Evolutionary conservation across 805 yeast genomes (phyloP), one percentile per base, ranked within the genome.

Genomic region (Metschnikowia similis): DNA sequence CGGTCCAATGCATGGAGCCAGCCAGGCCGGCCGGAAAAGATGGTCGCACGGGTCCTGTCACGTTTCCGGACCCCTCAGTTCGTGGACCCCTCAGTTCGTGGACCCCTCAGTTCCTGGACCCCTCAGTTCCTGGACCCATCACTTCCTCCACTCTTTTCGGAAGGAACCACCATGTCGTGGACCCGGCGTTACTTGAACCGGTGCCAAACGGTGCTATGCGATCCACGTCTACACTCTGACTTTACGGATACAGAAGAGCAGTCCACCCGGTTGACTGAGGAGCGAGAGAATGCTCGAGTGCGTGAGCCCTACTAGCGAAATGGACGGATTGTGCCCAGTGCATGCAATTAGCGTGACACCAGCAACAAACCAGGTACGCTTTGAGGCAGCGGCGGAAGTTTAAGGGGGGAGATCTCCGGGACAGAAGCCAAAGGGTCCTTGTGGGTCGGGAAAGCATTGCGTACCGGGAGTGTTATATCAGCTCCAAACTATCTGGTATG

Each of bases 271-370:
- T 55, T 77, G 48, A 55, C 48, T 49, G n/a, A 75, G 68, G 55
- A 77, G 73, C 56, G 61, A 69, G 37, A 59, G 79, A 44, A 77
- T 76, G 58, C 59, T 76, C 51, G 74, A 74, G 52, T 74, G 66
- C 59, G 73, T 73, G 72, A 66, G 35, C 56, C 51, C 58, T 67
- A 13, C 77, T 76, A 8, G 80, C 82, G 2, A 79, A 76, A 16
- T 77, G 82, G 75, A 76, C 58, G 81, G 79, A 77, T 75, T 77
- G 58, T 79, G 82, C 30, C 80, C 81, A 9, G 79, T 77, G 35
- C 74, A 75, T 57, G 72, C 77, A 14, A 65, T 28, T 65, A 60
- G 26, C 64, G 81, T 6, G 76, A 66, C 10, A 56, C 55, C 28
- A 71, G 66, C 45, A 77, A 77, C 56, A 53, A 47, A 11, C n/a